These are phyloP conservation scores for Talaromyces atroroseus DNA, from an alignment of 2,329 filamentous ascomycete species.

Conservation along the genomic window DNA sequence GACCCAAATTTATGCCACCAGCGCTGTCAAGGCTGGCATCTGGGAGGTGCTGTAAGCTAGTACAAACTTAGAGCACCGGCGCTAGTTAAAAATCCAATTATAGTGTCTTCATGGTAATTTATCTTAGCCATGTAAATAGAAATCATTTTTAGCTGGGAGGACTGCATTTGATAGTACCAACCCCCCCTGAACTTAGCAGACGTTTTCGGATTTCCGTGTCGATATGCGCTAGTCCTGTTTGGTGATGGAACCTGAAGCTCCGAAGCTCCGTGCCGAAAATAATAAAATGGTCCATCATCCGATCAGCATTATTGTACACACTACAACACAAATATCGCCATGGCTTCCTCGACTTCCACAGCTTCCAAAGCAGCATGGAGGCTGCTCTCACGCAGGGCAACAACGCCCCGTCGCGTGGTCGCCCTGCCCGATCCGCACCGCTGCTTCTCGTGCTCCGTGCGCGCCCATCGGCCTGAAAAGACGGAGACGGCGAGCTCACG, in stretches of 20 bases:
- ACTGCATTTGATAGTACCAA: too few relatives aligned
- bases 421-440: constrained; percentile 34
- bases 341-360: constrained; percentile 16
- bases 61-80: too few relatives aligned
- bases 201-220: too few relatives aligned
- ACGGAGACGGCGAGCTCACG: constrained; percentile 39
- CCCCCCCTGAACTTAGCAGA: too few relatives aligned
- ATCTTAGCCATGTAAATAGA: too few relatives aligned
- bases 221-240: background rate
- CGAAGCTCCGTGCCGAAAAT: background rate
- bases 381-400: constrained; percentile 30
- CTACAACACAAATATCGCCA: constrained; percentile 11
- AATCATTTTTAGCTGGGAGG: too few relatives aligned
- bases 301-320: background rate
- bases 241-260: background rate
- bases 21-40: too few relatives aligned
- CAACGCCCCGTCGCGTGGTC: constrained; percentile 20
- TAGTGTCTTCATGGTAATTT: too few relatives aligned
- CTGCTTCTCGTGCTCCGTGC: constrained; percentile 48
- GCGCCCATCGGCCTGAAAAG: constrained; percentile 26
- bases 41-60: too few relatives aligned
- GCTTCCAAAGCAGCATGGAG: constrained; percentile 32
- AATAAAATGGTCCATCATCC: background rate
- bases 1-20: too few relatives aligned
- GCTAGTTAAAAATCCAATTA: too few relatives aligned